phyloP scores from a whole-genome alignment of 495 filamentous ascomycete genomes.

The Darksidea phi region DNA sequence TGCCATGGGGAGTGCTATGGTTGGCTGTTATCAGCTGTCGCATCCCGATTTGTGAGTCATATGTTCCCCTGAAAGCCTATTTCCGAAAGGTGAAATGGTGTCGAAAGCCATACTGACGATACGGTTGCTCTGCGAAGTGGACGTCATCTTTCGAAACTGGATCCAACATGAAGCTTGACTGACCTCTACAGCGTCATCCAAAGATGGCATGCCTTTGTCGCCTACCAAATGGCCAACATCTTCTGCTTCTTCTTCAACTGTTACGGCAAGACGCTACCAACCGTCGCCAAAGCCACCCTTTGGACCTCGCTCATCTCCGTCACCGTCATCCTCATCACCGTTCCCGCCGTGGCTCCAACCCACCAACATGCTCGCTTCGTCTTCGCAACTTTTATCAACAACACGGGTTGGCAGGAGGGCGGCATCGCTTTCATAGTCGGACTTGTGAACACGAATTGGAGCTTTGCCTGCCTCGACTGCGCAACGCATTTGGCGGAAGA shows the following conservation, averaged over 20 bases:
- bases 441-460: constrained; percentile 61
- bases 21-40: constrained; percentile 59
- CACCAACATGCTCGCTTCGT: constrained; percentile 59
- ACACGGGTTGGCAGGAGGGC: constrained; percentile 58
- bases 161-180: constrained; percentile 13
- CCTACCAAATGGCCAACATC: constrained; percentile 53
- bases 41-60: constrained; percentile 56
- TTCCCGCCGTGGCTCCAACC: constrained; percentile 55
- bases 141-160: neutral
- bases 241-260: constrained; percentile 62
- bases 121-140: too few relatives aligned
- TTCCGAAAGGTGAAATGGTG: neutral
- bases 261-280: constrained; percentile 54
- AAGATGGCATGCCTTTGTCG: constrained; percentile 55
- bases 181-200: constrained; percentile 47
- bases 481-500: constrained; percentile 66
- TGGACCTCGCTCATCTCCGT: constrained; percentile 56
- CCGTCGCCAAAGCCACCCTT: constrained; percentile 51
- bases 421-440: constrained; percentile 67
- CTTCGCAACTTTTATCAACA: constrained; percentile 61
- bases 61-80: constrained; percentile 22
- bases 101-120: too few relatives aligned
- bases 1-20: constrained; percentile 51
- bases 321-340: constrained; percentile 56
- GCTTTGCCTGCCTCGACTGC: constrained; percentile 60